These are phyloP conservation scores for Coemansia sp. DNA, from an alignment of 192 early-diverging fungal genomes.

Conservation along the genomic window DNA sequence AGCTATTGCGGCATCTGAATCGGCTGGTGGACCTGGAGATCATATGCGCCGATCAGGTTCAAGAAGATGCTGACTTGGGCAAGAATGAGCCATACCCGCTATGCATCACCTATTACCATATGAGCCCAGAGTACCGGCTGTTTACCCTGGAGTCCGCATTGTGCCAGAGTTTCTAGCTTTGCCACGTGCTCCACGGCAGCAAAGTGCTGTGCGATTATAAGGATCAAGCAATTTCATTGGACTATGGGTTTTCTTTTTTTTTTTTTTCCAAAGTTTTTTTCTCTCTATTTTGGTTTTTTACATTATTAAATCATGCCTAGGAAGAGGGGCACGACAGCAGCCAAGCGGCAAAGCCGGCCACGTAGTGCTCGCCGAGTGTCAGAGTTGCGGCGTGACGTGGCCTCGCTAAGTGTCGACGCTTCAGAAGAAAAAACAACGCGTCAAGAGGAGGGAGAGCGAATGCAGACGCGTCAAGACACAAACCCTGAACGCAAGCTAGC, in stretches of 20 bases:
- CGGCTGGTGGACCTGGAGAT: conserved; percentile 19
- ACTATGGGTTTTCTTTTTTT: conserved; percentile 9
- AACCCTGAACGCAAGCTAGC: conserved; percentile 25
- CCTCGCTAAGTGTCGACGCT: conserved; percentile 11
- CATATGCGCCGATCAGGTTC: conserved; percentile 12
- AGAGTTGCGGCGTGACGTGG: conserved; percentile 7
- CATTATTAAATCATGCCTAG: background rate
- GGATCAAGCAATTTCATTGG: too few relatives aligned
- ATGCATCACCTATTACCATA: conserved; percentile 15
- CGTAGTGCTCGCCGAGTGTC: conserved; percentile 8
- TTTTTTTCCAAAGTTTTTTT: conserved; percentile 9
- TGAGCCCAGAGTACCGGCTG: conserved; percentile 13
- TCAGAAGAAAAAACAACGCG: background rate
- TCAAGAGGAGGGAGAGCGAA: conserved; percentile 10
- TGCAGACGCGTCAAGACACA: conserved; percentile 39
- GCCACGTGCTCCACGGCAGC: background rate
- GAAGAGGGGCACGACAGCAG: too few relatives aligned
- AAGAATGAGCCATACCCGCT: conserved; percentile 5
- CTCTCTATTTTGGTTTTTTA: conserved; percentile 4
- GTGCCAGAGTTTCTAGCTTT: background rate
- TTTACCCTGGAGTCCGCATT: background rate
- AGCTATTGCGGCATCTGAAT: conserved; percentile 27
- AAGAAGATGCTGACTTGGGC: background rate
- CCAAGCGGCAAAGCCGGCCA: conserved; percentile 5
- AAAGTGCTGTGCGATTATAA: background rate